A percentile compares a stretch with the other conserved stretches of the same genome.
Conservation (phyloP, 495 filamentous ascomycete genomes). For the Annulohypoxylon nitens region DNA sequence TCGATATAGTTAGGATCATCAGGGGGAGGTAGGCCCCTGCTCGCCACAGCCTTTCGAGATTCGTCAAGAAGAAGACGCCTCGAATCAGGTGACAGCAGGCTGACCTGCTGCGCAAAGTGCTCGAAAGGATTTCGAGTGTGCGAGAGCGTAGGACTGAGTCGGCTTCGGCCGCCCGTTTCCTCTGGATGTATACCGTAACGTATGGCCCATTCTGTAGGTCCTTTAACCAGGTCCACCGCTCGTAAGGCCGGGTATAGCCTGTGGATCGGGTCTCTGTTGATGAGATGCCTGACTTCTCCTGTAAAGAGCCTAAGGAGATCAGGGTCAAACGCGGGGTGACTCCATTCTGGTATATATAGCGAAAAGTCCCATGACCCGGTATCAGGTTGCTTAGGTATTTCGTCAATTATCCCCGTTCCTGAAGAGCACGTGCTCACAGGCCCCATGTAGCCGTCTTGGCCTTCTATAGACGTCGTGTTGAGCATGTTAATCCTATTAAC, state of each 20-base stretch:
- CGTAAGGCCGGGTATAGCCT: conserved; percentile 51
- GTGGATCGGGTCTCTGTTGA: conserved; percentile 33
- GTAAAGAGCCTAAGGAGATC: background rate
- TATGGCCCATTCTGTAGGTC: conserved; percentile 52
- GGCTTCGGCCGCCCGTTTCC: conserved; percentile 49
- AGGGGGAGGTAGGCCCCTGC: background rate
- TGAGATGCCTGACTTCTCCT: background rate
- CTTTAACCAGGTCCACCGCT: conserved; percentile 28
- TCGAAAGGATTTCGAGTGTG: conserved; percentile 42
- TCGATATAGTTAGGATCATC: conserved; percentile 23
- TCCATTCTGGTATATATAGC: conserved; percentile 50
- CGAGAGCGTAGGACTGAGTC: conserved; percentile 51
- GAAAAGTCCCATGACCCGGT: conserved; percentile 36
- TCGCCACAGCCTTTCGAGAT: background rate
- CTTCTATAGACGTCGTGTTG: too few species aligned
- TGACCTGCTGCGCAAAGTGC: conserved; percentile 37
- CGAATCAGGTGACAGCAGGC: conserved; percentile 17
- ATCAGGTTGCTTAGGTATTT: conserved; percentile 18
- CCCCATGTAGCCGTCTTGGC: too few species aligned
- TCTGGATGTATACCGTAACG: conserved; percentile 54
- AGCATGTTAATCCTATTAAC: background rate
- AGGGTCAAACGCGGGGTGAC: conserved; percentile 46
- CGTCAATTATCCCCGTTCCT: too few species aligned
- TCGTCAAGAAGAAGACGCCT: conserved; percentile 2
- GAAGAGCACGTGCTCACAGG: too few species aligned